phyloP scores from a whole-genome alignment of 768 basidiomycete species.

The Suillus bovinus region DNA sequence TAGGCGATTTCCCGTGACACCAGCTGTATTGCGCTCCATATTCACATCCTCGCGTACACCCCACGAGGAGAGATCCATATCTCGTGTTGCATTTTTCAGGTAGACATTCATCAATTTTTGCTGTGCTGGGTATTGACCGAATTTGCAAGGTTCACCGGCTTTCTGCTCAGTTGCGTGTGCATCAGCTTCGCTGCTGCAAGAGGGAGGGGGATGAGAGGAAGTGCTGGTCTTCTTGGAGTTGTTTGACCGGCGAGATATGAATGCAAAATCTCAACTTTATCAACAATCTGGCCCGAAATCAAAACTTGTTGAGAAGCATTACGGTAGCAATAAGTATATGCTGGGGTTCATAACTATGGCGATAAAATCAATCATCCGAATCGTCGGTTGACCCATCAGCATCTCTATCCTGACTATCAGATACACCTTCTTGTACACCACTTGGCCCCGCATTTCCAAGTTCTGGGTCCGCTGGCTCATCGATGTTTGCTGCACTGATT shows the following conservation, averaged over 20 bases:
- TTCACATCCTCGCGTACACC: conserved; percentile 84
- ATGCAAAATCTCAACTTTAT: background rate
- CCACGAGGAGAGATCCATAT: conserved; percentile 81
- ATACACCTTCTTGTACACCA: conserved; percentile 22
- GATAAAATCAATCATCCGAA: conserved; percentile 14
- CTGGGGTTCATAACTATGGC: background rate
- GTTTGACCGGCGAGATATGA: conserved; percentile 31
- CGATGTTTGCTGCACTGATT: conserved; percentile 49
- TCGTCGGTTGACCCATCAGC: conserved; percentile 20
- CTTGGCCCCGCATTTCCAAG: conserved; percentile 34
- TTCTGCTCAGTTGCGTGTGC: conserved; percentile 76
- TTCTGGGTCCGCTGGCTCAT: conserved; percentile 30
- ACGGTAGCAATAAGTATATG: background rate
- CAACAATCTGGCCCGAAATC: background rate
- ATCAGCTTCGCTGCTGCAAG: conserved; percentile 76
- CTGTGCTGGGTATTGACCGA: conserved; percentile 1
- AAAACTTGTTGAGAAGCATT: conserved; percentile 4
- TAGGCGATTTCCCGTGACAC: conserved; percentile 79
- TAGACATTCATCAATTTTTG: conserved; percentile 26
- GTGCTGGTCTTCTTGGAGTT: conserved; percentile 69
- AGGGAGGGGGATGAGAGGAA: conserved; percentile 65
- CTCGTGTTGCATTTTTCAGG: conserved; percentile 87
- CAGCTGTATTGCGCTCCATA: conserved; percentile 78
- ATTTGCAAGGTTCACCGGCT: conserved; percentile 69
- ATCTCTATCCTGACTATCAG: conserved; percentile 19